Percentiles rank a stretch among this genome's conserved stretches.
phyloP scores from a whole-genome alignment of 2,329 filamentous ascomycete genomes.

The Penicillium sp. region DNA sequence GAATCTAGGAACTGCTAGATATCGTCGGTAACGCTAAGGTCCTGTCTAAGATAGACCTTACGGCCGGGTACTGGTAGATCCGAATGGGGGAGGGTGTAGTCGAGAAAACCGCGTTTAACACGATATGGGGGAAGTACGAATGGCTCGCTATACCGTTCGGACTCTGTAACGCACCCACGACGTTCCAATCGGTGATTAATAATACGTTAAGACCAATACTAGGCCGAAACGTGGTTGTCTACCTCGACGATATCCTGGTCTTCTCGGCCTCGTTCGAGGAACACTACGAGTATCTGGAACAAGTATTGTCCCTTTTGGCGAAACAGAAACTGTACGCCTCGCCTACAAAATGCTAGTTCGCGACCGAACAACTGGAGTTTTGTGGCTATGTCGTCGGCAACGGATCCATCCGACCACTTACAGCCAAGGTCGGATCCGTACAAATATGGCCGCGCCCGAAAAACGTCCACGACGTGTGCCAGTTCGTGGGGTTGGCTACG shows the following conservation, averaged over 20 bases:
- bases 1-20: too few species aligned
- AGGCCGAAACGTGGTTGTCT: background rate
- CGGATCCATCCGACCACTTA: too few species aligned
- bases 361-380: background rate
- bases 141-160: background rate
- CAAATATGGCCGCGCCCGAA: too few species aligned
- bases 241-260: constrained; percentile 2
- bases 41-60: too few species aligned
- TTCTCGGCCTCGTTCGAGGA: background rate
- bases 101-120: constrained; percentile 1
- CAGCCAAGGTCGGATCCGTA: too few species aligned
- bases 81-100: background rate
- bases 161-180: background rate
- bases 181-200: background rate
- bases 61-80: too few species aligned
- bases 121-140: constrained; percentile 4
- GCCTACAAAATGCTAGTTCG: background rate
- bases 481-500: too few species aligned
- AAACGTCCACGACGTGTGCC: too few species aligned
- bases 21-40: too few species aligned
- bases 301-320: background rate
- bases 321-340: background rate
- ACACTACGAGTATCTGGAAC: background rate
- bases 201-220: too few species aligned
- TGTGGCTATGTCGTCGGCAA: constrained; percentile 3